Conservation (phyloP, 805 yeast genomes). For the Candida morakotiae region DNA sequence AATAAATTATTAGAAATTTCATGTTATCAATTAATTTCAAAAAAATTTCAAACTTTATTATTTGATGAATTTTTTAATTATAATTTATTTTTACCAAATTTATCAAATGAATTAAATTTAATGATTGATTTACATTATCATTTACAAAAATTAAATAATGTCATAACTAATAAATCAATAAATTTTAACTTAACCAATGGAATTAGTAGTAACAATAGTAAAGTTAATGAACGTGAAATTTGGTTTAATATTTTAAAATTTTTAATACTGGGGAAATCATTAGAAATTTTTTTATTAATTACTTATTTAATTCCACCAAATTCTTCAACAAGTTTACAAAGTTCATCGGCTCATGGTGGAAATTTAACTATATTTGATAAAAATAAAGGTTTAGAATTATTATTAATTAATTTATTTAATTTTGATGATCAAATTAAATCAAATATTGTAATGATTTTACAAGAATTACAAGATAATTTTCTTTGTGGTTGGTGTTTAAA, state of each 20-base stretch:
- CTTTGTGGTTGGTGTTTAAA: conserved; percentile 43
- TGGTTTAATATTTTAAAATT: conserved; percentile 42
- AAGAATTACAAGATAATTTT: conserved; percentile 40
- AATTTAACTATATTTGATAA: conserved; percentile 38
- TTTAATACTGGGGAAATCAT: conserved; percentile 36
- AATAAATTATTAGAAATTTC: conserved; percentile 37
- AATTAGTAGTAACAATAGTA: conserved; percentile 16
- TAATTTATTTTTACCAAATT: conserved; percentile 29
- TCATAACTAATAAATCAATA: conserved; percentile 9
- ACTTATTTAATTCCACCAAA: conserved; percentile 41
- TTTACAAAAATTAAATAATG: conserved; percentile 28
- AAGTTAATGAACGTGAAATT: conserved; percentile 30
- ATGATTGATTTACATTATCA: conserved; percentile 42
- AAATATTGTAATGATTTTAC: conserved; percentile 38
- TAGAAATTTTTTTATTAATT: conserved; percentile 35
- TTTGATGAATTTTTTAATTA: conserved; percentile 28
- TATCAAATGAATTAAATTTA: conserved; percentile 37
- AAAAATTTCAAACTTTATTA: conserved; percentile 31
- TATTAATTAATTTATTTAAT: conserved; percentile 39
- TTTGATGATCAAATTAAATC: conserved; percentile 36
- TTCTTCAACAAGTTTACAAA: conserved; percentile 34
- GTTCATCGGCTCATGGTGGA: conserved; percentile 36
- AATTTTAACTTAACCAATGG: conserved; percentile 2
- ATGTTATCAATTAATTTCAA: conserved; percentile 35
- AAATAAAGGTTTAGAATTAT: conserved; percentile 41